Evolutionary conservation across 2,329 filamentous ascomycete genomes (phyloP), one percentile per base, ranked within the genome.

Genomic region (Talaromyces marneffei): DNA sequence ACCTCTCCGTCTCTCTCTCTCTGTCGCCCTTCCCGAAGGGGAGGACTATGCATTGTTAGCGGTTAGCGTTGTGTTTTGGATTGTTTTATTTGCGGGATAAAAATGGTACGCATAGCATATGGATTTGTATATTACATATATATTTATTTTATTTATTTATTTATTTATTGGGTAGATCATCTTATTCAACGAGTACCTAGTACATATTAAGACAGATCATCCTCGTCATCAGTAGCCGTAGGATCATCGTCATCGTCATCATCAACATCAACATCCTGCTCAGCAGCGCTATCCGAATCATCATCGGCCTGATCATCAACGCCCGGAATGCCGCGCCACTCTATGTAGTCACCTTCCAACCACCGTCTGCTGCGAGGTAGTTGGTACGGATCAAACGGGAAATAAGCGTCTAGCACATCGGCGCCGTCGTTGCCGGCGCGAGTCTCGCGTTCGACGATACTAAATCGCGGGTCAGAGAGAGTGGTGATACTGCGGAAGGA

Each of bases 341-440:
- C 82, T 31, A 93, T 83, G 70, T 96, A 97, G 71, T 95, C 89
- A 20, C 85, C 83, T 64, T 92, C 88, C 12, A 99, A 78, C 95
- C 94, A 97, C 62, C 86, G 83, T 75, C 90, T 91, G 74, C 92
- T 97, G 66, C 86, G 81, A 0, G 92, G 92, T 55, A 99, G 80
- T 69, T 93, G 89, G 74, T 97, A 99, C 2, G 95, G 95, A 72
- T 99, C 94, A 70, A 99, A 99, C 0, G 94, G 94, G 70, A 97
- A 99, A 74, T 96, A 97, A 0, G 92, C 90, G 67, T 97, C 92
- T 1, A 99, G 83, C 74, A 96, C 88, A 69, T 93, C 87, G 69
- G 86, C 88, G 64, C 87, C 86, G 66, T 96, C 91, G 62, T 90
- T 89, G 59, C 87, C 77, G 62, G 74, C 79, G 63, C 69, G 79